These are phyloP conservation scores for Suhomyces bokatorum DNA, from an alignment of 1,139 yeast genomes.

Conservation along the genomic window DNA sequence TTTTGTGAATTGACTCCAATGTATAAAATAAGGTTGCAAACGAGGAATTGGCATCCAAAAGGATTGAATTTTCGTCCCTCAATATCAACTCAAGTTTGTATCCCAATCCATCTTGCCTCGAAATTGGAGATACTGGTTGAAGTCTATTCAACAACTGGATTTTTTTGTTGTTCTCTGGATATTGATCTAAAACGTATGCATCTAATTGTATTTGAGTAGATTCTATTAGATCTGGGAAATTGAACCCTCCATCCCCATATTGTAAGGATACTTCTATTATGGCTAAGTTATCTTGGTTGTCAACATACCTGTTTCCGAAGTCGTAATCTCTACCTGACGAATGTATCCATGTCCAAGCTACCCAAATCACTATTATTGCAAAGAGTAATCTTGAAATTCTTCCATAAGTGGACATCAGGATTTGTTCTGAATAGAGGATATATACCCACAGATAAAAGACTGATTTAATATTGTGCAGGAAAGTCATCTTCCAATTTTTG, in stretches of 20 bases:
- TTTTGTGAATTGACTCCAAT: constrained; percentile 49
- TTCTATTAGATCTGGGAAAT: constrained; percentile 47
- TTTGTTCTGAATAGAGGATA: too few relatives aligned
- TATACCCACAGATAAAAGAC: too few relatives aligned
- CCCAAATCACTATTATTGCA: too few relatives aligned
- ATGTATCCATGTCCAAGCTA: too few relatives aligned
- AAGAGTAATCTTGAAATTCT: too few relatives aligned
- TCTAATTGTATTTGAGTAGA: constrained; percentile 47
- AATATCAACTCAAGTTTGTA: constrained; percentile 32
- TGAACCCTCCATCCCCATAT: constrained; percentile 40
- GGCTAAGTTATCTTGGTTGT: too few relatives aligned
- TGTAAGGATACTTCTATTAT: constrained; percentile 31
- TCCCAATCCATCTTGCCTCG: constrained; percentile 7
- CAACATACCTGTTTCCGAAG: too few relatives aligned
- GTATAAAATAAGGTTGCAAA: constrained; percentile 46
- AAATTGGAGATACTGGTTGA: constrained; percentile 12
- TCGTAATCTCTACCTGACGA: too few relatives aligned
- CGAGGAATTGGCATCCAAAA: constrained; percentile 39
- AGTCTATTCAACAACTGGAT: constrained; percentile 11
- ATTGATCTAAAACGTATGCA: constrained; percentile 10
- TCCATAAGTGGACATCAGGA: too few relatives aligned
- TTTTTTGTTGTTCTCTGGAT: constrained; percentile 13
- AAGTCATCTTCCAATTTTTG: not conserved
- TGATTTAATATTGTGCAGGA: not conserved
- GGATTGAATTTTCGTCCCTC: constrained; percentile 34